Percentiles rank a stretch among this genome's conserved stretches.
phyloP scores from a whole-genome alignment of 805 yeast genomes.

The Saccharomycopsis amapae region DNA sequence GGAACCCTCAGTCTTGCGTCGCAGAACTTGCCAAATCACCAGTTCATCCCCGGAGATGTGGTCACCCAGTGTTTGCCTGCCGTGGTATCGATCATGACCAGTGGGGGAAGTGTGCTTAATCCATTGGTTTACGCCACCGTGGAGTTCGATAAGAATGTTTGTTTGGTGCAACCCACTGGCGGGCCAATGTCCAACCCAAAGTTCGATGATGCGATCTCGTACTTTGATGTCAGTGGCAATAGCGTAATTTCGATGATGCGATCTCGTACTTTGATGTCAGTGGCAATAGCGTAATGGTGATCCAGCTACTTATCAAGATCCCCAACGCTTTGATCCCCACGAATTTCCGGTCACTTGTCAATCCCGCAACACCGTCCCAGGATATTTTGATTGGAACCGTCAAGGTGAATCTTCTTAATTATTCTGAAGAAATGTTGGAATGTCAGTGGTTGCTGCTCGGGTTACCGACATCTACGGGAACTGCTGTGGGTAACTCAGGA shows the following conservation, averaged over 20 bases:
- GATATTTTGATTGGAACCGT: conserved; percentile 74
- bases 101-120: conserved; percentile 34
- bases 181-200: conserved; percentile 73
- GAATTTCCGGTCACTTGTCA: conserved; percentile 26
- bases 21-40: conserved; percentile 26
- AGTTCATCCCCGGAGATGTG: conserved; percentile 6
- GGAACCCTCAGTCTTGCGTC: too few relatives aligned
- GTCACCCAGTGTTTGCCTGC: conserved; percentile 36
- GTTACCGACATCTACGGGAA: background rate
- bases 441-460: conserved; percentile 53
- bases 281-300: conserved; percentile 53
- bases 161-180: conserved; percentile 79
- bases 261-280: conserved; percentile 83
- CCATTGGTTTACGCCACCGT: conserved; percentile 78
- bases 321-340: conserved; percentile 55
- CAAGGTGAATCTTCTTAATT: conserved; percentile 49
- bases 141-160: conserved; percentile 91
- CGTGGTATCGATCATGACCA: conserved; percentile 35
- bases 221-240: conserved; percentile 72
- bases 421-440: conserved; percentile 52
- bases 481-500: conserved; percentile 25
- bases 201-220: conserved; percentile 83
- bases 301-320: conserved; percentile 73
- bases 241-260: background rate
- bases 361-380: conserved; percentile 32